Base-by-base conservation (phyloP, 768 basidiomycete genomes). In the Leccinum broughii region DNA sequence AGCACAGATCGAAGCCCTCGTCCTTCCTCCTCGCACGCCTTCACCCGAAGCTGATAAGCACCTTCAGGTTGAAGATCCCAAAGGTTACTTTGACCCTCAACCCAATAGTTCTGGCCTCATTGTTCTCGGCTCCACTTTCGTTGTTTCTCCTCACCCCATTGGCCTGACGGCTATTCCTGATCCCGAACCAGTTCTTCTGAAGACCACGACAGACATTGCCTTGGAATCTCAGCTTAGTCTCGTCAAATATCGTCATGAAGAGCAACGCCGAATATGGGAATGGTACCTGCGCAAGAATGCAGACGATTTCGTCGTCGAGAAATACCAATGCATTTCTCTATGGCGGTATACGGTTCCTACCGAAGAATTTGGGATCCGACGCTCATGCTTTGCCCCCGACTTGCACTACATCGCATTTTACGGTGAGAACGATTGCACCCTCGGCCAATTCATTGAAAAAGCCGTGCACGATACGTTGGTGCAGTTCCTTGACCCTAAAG, bases 371-470 rank as follows among this genome's bases (percentile, higher is more conserved):
- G 86, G 85, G 4, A 77, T 78, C 15, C 86, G 87, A 68, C 87
- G 88, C 7, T 81, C 90, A 4, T 94, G 93, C 68, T 90, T 90
- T 63, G 85, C 88, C 4, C 93, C 95, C 0, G 72, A 77, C 41
- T 70, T 95, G 53, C 80, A 82, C 22, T 88, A 89, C 62, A 84
- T 92, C 76, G 87, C 85, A 15, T 98, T 95, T 73, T 99, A 99
- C 68, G 90, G 93, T 51, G 88, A 93, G 64, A 94, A 94, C 60
- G 95, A 97, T 70, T 86, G 84, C 70, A 95, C 97, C 1, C 83
- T 99, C 14, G 94, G 95, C 0, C 92, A 95, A 70, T 98, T 89
- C 77, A 89, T 99, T 62, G 94, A 97, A 68, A 86, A 85, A 51
- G 82, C 87, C 0, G 86, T 92, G 48, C 78, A 78, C 54, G 87